Evolutionary conservation across 1,284 basidiomycete species (phyloP).

Genomic region (Malassezia restricta): DNA sequence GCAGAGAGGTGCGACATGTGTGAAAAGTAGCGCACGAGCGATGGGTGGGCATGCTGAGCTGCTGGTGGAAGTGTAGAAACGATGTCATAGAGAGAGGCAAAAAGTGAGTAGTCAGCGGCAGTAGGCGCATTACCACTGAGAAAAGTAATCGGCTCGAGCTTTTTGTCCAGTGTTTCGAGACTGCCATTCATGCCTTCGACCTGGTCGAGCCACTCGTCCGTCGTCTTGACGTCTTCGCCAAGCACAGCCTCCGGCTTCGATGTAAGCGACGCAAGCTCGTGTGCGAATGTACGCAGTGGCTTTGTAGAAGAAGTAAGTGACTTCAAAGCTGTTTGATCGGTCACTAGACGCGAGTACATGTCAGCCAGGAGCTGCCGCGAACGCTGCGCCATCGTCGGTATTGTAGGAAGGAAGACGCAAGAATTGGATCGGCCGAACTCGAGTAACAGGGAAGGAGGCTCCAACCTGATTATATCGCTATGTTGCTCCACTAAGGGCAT

Average conservation of each 20-base stretch:
- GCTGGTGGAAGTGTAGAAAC: constrained; percentile 30
- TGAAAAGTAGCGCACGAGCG: constrained; percentile 40
- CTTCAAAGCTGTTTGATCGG: constrained; percentile 5
- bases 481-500: background rate
- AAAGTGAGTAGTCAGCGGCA: constrained; percentile 41
- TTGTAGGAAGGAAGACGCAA: background rate
- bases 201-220: constrained; percentile 18
- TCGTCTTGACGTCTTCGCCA: constrained; percentile 1
- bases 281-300: constrained; percentile 9
- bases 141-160: constrained; percentile 33
- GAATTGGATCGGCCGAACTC: too few relatives aligned
- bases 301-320: background rate
- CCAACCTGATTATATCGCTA: too few relatives aligned
- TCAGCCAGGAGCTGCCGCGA: constrained; percentile 14
- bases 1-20: constrained; percentile 34
- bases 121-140: constrained; percentile 32
- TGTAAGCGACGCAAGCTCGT: constrained; percentile 12
- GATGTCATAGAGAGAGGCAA: constrained; percentile 35
- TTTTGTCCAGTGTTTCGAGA: constrained; percentile 22
- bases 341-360: constrained; percentile 11
- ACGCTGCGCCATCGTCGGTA: constrained; percentile 5
- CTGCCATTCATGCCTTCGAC: constrained; percentile 24
- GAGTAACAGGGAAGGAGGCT: too few relatives aligned
- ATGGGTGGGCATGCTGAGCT: constrained; percentile 37
- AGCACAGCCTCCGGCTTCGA: constrained; percentile 6